These are phyloP conservation scores for Drechslerella coelobrocha DNA, from an alignment of 2,329 filamentous ascomycete species.

Conservation along the genomic window DNA sequence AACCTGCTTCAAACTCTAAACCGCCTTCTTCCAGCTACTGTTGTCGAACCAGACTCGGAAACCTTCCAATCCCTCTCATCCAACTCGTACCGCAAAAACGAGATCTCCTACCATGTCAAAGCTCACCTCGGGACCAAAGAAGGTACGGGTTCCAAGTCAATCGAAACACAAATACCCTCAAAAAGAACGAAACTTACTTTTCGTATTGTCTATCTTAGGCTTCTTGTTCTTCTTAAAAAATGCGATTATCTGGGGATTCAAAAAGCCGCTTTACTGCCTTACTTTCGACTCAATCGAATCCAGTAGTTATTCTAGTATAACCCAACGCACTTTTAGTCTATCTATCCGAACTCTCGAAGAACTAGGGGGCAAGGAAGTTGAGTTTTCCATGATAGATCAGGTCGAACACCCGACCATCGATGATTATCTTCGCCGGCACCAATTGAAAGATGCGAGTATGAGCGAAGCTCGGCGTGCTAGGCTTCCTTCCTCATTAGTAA, in stretches of 20 bases:
- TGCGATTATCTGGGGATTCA: slow-evolving; percentile 74
- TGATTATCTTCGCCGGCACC: slow-evolving; percentile 68
- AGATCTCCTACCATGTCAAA: slow-evolving; percentile 71
- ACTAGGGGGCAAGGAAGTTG: slow-evolving; percentile 64
- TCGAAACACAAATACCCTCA: neutral
- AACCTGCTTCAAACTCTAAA: slow-evolving; percentile 52
- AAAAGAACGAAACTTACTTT: neutral
- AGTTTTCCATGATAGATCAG: slow-evolving; percentile 74
- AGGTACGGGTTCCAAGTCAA: slow-evolving; percentile 55
- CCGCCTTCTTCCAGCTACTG: slow-evolving; percentile 37
- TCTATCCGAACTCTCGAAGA: slow-evolving; percentile 64
- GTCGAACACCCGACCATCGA: slow-evolving; percentile 71
- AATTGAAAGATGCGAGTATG: slow-evolving; percentile 72
- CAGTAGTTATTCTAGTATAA: slow-evolving; percentile 71
- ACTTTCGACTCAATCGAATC: slow-evolving; percentile 68
- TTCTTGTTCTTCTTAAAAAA: slow-evolving; percentile 72
- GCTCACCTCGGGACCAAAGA: slow-evolving; percentile 73
- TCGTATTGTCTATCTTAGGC: slow-evolving; percentile 55
- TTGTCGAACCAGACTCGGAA: slow-evolving; percentile 50
- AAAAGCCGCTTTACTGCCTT: slow-evolving; percentile 72
- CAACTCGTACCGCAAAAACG: slow-evolving; percentile 57
- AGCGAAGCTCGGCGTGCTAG: slow-evolving; percentile 72
- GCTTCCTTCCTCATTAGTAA: slow-evolving; percentile 56
- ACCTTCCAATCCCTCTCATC: slow-evolving; percentile 52
- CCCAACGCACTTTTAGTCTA: slow-evolving; percentile 74